phyloP scores from a whole-genome alignment of 345 rosid genomes.

The Citrus sp. region DNA sequence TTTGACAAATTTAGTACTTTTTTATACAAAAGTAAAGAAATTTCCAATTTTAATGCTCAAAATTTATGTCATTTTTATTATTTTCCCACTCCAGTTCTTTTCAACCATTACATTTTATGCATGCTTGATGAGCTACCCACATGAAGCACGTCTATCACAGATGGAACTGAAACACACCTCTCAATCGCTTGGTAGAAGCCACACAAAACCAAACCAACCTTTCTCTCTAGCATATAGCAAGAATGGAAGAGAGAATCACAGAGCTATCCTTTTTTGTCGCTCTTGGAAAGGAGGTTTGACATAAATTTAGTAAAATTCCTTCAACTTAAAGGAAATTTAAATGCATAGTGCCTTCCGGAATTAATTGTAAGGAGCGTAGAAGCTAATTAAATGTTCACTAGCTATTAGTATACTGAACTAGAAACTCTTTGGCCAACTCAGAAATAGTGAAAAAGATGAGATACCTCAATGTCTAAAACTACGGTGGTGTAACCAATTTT shows the following conservation, averaged over 20 bases:
- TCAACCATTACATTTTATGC: not conserved
- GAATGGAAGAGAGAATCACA: not conserved
- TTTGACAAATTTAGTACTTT: not conserved
- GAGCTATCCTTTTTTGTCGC: not conserved
- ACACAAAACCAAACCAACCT: not conserved
- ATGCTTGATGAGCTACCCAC: not conserved
- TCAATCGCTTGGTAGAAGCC: not conserved
- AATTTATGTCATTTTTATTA: not conserved
- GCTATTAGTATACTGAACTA: not conserved
- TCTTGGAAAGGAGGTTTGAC: not conserved
- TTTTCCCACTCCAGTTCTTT: not conserved
- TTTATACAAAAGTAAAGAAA: not conserved
- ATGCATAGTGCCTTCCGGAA: not conserved
- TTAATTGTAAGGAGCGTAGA: not conserved
- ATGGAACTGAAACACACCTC: not conserved
- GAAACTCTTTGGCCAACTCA: not conserved
- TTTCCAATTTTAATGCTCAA: not conserved
- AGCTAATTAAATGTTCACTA: not conserved
- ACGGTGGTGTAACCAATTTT: not conserved
- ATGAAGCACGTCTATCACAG: not conserved
- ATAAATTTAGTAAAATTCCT: not conserved
- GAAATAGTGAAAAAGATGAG: not conserved
- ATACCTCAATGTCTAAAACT: not conserved
- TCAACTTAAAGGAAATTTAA: not conserved
- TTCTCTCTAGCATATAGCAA: not conserved